Base-by-base conservation (phyloP, 148 eudicot genomes). In the Camellia lanceoleosa region DNA sequence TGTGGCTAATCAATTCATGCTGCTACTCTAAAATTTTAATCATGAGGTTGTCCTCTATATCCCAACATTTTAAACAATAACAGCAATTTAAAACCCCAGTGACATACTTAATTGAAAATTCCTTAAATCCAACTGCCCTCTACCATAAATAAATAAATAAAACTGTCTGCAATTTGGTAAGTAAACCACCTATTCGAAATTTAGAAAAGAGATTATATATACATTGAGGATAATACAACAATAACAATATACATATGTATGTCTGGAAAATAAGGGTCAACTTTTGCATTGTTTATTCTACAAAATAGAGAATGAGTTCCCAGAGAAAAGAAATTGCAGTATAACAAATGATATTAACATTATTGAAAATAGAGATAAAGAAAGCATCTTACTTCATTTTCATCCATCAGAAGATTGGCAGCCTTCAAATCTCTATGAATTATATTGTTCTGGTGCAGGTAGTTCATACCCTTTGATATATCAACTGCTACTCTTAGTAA, bases 321-420 rank as follows among this genome's bases (percentile, higher is more conserved):
- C 51, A 13, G 20, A 43, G 47, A 2, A 49, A 59, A 46, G 0
- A 10, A 46, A 72, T 44, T 65, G 58, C 78, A 3, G 41, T 0
- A 20, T 38, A 42, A 16, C 23, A 54, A 52, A 54, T 19, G n/a
- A 7, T 20, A 46, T 14, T 63, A 12, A 60, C 56, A 15, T 10
- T 12, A 67, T 68, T 18, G 42, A 54, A 7, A 70, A 68, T 30
- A 60, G 64, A 75, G 15, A 11, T 12, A 69, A 49, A 18, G 63
- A 77, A 16, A 70, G 59, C 43, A 79, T 71, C 89, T 87, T 83
- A 92, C 98, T 82, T 94, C 98, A 78, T 94, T 90, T 85, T 94
- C 98, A 89, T 94, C 97, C 98, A 94, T 89, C 82, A 94, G 85
- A 85, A 94, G 98, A 84, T 94, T 94, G 78, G 98, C 97, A 80